Evolutionary conservation across 129 eudicot species (phyloP), one percentile per base, ranked within the genome.

Genomic region (Artemisia tridentata): DNA sequence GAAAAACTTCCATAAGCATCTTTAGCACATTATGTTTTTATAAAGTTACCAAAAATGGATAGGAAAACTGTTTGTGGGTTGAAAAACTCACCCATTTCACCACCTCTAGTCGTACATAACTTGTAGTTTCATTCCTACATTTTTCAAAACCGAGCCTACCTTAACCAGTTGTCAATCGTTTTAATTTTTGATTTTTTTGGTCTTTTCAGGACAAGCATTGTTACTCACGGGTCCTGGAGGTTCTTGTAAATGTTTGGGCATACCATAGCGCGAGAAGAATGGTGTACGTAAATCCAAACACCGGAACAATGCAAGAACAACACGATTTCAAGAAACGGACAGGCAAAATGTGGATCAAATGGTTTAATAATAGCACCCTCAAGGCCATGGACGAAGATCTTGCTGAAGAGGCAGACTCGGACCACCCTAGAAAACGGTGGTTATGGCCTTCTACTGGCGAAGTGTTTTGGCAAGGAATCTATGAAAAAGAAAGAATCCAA

Each of bases 371-470:
- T 75, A 80, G 18, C 78, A 90, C 97, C 50, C 85, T 93, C 12
- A 93, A 88, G 83, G 80, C 82, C 81, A 90, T 93, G 91, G 99
- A 93, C 16, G 96, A 88, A 73, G 97, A 90, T 71, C 68, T 93
- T 66, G 99, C 99, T 0, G 99, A 90, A 81, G 99, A 84, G 72
- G 80, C 80, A 0, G 99, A 93, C 70, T 69, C 86, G 0, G 97
- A 93, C 45, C 72, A 74, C 9, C 41, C 78, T 68, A 3, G 64
- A 54, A 82, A 77, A 27, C 84, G 84, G 72, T 86, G 96, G 97
- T 50, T 90, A 41, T 93, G 99, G 99, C 99, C 99, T 4, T 80
- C 73, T 3, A 93, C 99, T 0, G 99, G 99, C 1, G 99, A 93
- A 82, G 84, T 93, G 23, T 85, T 78, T 78, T 93, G 96, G 96